phyloP scores from a whole-genome alignment of 2,329 filamentous ascomycete genomes.

The Phyllosticta citribraziliensis region DNA sequence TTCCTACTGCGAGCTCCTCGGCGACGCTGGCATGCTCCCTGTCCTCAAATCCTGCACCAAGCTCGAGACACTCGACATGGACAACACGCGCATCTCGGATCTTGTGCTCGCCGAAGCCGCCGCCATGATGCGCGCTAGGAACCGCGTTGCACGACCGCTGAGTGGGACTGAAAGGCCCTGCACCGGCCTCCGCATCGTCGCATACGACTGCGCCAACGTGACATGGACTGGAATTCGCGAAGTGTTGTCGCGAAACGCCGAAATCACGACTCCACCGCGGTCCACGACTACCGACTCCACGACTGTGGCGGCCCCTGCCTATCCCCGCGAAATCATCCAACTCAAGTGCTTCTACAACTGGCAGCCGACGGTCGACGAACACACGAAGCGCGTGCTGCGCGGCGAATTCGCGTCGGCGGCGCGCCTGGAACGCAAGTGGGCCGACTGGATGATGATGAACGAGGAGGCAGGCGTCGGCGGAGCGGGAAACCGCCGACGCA shows the following conservation, averaged over 20 bases:
- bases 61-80: constrained; percentile 68
- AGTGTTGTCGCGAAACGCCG: constrained; percentile 74
- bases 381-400: constrained; percentile 72
- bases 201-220: constrained; percentile 86
- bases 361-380: constrained; percentile 90
- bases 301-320: constrained; percentile 36
- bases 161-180: constrained; percentile 22
- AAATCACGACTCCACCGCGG: constrained; percentile 46
- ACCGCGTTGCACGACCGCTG: constrained; percentile 31
- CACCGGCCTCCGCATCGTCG: constrained; percentile 63
- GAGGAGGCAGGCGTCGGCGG: constrained; percentile 71
- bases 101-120: constrained; percentile 78
- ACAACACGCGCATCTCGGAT: constrained; percentile 88
- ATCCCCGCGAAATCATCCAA: constrained; percentile 68
- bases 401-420: constrained; percentile 66
- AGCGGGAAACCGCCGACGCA: constrained; percentile 53
- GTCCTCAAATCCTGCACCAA: constrained; percentile 65
- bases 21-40: constrained; percentile 74
- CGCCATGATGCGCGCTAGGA: constrained; percentile 61
- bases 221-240: constrained; percentile 89
- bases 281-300: constrained; percentile 17
- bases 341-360: constrained; percentile 93
- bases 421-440: constrained; percentile 83
- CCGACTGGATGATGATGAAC: constrained; percentile 83
- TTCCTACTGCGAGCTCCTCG: constrained; percentile 79